Evolutionary conservation across 129 eudicot species (phyloP).

Genomic region (Dittrichia graveolens): DNA sequence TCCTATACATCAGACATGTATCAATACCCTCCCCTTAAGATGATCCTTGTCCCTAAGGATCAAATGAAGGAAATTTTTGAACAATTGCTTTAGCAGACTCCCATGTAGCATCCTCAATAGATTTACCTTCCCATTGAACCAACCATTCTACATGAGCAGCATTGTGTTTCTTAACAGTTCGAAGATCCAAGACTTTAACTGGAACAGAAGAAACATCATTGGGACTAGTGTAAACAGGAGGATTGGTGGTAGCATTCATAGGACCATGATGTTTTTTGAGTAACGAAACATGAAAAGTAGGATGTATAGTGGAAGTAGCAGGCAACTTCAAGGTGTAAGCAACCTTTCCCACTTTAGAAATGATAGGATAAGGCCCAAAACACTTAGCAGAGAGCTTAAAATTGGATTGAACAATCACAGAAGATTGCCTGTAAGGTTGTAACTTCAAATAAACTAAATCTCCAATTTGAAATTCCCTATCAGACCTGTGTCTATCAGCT

Average conservation of each 20-base stretch:
- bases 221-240: background rate
- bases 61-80: background rate
- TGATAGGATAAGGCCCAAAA: background rate
- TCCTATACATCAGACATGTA: background rate
- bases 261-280: background rate
- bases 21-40: background rate
- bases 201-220: background rate
- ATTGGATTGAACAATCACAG: background rate
- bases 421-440: background rate
- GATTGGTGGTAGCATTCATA: rapidly evolving
- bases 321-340: background rate
- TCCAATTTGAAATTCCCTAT: background rate
- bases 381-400: background rate
- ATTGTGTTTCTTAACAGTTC: background rate
- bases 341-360: background rate
- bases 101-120: background rate
- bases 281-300: background rate
- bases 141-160: background rate
- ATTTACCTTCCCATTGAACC: background rate
- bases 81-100: background rate
- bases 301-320: background rate
- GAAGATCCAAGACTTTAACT: background rate
- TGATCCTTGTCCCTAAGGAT: background rate
- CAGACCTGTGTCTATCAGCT: background rate
- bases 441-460: background rate